Base-by-base conservation (phyloP, 2,329 filamentous ascomycete species). In the Reticulascus tulasneorum region DNA sequence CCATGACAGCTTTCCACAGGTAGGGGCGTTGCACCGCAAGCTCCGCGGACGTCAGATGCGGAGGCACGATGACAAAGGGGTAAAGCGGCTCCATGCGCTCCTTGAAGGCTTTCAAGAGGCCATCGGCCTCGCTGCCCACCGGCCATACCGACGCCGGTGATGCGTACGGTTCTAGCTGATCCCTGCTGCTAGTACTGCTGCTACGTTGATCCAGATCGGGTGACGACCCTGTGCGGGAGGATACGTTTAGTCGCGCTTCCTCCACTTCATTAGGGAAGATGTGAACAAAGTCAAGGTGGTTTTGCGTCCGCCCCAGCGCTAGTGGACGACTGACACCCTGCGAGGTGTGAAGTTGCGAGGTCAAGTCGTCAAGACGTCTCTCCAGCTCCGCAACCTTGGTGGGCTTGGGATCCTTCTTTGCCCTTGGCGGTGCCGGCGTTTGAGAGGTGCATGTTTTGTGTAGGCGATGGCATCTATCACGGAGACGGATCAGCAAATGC, bases 361-460 rank as follows among this genome's bases (percentile, higher is more conserved):
- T 69, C 37, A 74, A 55, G 49, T 72, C 66, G 40, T 73, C 62
- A 2, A 74, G 59, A 2, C 69, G 60, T 50, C 66, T 67, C 52
- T 74, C 70, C 9, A 74, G 59, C 51, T 73, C 69, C 13, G 69
- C 63, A 25, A 74, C 69, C 29, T 69, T 58, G 13, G 67, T 73
- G 12, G 67, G 58, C 52, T 67, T 71, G 26, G 63, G 60, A 15
- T 60, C 57, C 50, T 66, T 72, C 48, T 69, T 68, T 33, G 62
- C 58, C 28, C 69, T 63, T 4, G 69, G 64, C 33, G 69, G 67
- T 11, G 69, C 69, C 29, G 70, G 67, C 25, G 55, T 66, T 42
- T 72, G 68, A 6, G 60, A 62, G 25, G 64, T 54, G 51, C 70
- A 74, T 33, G 63, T 48, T 46, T 73, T 74, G 36, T 58, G 53